Evolutionary conservation across 306 rosid genomes (phyloP).

Genomic region (Parietaria judaica): DNA sequence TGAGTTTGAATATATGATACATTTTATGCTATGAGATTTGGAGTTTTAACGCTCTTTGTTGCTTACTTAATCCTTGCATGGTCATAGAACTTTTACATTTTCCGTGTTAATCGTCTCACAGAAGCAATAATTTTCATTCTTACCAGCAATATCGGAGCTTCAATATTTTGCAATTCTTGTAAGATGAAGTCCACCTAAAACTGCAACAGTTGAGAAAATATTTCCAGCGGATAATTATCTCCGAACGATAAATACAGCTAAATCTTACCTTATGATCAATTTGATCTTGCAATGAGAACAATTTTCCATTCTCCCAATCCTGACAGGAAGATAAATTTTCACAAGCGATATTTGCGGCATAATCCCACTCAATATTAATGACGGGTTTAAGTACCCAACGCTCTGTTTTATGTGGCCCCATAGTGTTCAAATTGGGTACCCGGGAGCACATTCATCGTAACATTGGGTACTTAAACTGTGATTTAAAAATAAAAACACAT

Average conservation of each 20-base stretch:
- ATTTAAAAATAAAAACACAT: too few species aligned
- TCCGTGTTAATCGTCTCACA: background rate
- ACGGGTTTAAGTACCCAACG: too few species aligned
- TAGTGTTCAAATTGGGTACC: too few species aligned
- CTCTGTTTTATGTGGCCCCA: too few species aligned
- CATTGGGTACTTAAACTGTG: background rate
- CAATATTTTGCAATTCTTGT: constrained; percentile 50
- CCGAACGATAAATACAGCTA: constrained; percentile 15
- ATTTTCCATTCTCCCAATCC: constrained; percentile 72
- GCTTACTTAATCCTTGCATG: too few species aligned
- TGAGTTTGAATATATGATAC: too few species aligned
- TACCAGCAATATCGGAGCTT: constrained; percentile 76
- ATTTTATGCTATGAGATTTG: too few species aligned
- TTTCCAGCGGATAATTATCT: background rate
- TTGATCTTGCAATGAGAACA: constrained; percentile 85
- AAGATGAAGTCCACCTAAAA: constrained; percentile 63
- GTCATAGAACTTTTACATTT: too few species aligned
- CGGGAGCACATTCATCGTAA: background rate
- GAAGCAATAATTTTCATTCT: constrained; percentile 17
- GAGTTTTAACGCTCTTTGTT: too few species aligned
- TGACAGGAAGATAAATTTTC: constrained; percentile 22
- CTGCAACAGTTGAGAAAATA: constrained; percentile 13
- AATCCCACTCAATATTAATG: too few species aligned
- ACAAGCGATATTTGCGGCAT: background rate
- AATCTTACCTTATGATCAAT: constrained; percentile 65